phyloP scores from a whole-genome alignment of 352 stramenopile species.

The Phytophthora litchii region DNA sequence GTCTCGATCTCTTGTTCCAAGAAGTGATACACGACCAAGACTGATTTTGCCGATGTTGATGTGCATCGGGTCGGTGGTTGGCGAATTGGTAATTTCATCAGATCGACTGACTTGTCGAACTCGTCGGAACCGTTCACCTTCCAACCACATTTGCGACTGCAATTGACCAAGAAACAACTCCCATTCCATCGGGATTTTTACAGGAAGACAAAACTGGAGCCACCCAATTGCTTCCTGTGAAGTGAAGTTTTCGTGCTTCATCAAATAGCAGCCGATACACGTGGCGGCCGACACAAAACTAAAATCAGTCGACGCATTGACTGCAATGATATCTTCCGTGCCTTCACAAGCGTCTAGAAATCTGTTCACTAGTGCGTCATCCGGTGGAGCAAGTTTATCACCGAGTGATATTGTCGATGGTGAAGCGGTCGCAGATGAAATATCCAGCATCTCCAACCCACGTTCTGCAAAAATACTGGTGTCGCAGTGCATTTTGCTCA shows the following conservation, averaged over 20 bases:
- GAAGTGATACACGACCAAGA: constrained; percentile 54
- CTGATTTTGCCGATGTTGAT: constrained; percentile 76
- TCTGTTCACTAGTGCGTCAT: constrained; percentile 72
- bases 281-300: constrained; percentile 82
- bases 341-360: constrained; percentile 93
- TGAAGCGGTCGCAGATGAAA: constrained; percentile 14
- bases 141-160: constrained; percentile 76
- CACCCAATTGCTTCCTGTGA: constrained; percentile 95
- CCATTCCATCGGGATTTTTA: constrained; percentile 82
- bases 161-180: constrained; percentile 92
- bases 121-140: constrained; percentile 52
- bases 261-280: constrained; percentile 97
- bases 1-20: constrained; percentile 53
- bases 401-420: not conserved
- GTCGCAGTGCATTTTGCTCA: constrained; percentile 18
- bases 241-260: constrained; percentile 97
- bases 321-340: constrained; percentile 52
- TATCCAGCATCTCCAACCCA: constrained; percentile 23
- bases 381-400: constrained; percentile 6
- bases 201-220: constrained; percentile 94
- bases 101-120: constrained; percentile 12
- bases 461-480: constrained; percentile 10
- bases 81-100: constrained; percentile 12
- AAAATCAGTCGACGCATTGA: constrained; percentile 68
- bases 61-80: constrained; percentile 27